Percentiles rank a stretch among this genome's conserved stretches.
Conservation (phyloP, 2,329 filamentous ascomycete genomes). For the Fusarium mexicanum region DNA sequence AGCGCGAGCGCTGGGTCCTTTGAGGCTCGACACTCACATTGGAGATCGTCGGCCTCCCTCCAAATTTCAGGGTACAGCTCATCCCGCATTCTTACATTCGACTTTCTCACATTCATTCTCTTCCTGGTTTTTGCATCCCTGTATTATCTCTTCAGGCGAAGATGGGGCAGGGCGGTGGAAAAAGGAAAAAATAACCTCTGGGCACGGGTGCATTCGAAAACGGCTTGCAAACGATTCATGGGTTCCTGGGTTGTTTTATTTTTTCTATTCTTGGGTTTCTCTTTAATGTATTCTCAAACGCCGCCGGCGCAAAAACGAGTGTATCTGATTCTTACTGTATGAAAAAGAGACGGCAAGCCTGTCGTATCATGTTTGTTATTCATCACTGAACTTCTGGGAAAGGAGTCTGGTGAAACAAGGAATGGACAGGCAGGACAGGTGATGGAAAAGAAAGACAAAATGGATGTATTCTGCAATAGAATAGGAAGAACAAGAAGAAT, state of each 20-base stretch:
- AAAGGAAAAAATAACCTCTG: constrained; percentile 25
- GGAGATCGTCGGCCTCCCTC: neutral
- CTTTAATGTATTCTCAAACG: constrained; percentile 24
- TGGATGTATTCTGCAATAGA: constrained; percentile 30
- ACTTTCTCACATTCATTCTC: constrained; percentile 2
- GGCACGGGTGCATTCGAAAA: constrained; percentile 26
- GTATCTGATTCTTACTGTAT: constrained; percentile 30
- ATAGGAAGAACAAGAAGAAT: constrained; percentile 33
- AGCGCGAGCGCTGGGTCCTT: constrained; percentile 22
- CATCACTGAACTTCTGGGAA: constrained; percentile 22
- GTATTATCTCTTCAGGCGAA: constrained; percentile 13
- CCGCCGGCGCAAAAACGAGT: constrained; percentile 8
- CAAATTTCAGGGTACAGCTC: constrained; percentile 32
- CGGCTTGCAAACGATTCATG: constrained; percentile 13
- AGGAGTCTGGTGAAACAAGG: constrained; percentile 18
- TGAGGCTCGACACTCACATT: neutral
- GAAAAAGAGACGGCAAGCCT: constrained; percentile 16
- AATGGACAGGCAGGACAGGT: constrained; percentile 6
- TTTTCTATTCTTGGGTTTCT: constrained; percentile 8
- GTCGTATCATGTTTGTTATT: constrained; percentile 9
- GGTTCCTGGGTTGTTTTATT: neutral
- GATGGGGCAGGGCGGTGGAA: constrained; percentile 14
- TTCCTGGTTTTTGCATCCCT: constrained; percentile 14
- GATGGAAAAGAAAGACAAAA: constrained; percentile 33
- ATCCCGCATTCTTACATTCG: neutral